phyloP scores from a whole-genome alignment of 23 red algal species.

The Gracilaria vermiculophylla region DNA sequence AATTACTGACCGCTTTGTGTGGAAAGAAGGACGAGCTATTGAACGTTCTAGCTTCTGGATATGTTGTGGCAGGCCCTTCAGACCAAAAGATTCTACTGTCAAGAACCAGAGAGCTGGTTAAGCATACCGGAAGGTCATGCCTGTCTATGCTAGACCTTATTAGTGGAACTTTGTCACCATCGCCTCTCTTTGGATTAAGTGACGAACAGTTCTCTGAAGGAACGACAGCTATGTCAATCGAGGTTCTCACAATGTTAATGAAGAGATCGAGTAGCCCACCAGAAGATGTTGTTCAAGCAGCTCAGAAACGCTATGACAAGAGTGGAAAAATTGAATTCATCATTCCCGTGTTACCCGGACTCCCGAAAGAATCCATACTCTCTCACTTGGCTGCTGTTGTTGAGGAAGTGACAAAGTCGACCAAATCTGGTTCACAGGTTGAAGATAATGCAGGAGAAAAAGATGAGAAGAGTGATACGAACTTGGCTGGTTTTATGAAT shows the following conservation, averaged over 20 bases:
- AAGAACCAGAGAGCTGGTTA: constrained; percentile 42
- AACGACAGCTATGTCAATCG: constrained; percentile 18
- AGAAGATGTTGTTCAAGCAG: constrained; percentile 36
- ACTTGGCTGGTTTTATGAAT: constrained; percentile 30
- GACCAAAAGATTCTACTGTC: constrained; percentile 4
- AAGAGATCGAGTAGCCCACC: constrained; percentile 15
- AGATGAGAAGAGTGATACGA: neutral
- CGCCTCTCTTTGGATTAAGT: neutral
- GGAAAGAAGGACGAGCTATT: constrained; percentile 47
- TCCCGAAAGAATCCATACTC: constrained; percentile 12
- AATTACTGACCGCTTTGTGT: constrained; percentile 47
- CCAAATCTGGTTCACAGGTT: neutral
- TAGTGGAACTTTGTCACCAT: constrained; percentile 14
- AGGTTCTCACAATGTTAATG: constrained; percentile 17
- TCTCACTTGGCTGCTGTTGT: constrained; percentile 35
- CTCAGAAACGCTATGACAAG: constrained; percentile 30
- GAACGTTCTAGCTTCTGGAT: neutral
- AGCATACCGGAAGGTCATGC: constrained; percentile 27
- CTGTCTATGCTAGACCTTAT: constrained; percentile 29
- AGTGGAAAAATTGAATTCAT: constrained; percentile 25
- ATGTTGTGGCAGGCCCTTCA: neutral
- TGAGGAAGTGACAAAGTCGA: neutral
- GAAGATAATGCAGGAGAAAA: neutral
- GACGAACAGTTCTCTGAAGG: neutral
- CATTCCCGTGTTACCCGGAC: constrained; percentile 43